Conservation (phyloP, 1,139 yeast genomes). For the Candida sanyaensis region DNA sequence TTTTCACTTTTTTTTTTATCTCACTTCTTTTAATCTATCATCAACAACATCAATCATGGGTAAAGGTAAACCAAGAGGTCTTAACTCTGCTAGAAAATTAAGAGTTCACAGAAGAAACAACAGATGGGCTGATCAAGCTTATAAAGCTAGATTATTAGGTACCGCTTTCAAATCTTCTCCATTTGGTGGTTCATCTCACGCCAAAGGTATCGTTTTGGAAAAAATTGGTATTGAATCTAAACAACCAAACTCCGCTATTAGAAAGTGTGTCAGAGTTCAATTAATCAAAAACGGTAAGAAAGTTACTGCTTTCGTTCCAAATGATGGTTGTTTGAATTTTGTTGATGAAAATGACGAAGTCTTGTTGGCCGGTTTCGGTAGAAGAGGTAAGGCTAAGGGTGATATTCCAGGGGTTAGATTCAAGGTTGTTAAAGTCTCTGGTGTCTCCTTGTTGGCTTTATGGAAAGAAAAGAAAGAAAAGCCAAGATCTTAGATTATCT, state of each 20-base stretch:
- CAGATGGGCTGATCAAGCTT: constrained; percentile 99
- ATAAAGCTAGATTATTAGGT: constrained; percentile 98
- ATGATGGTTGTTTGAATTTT: constrained; percentile 99
- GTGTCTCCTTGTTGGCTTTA: constrained; percentile 99
- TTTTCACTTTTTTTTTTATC: constrained; percentile 4
- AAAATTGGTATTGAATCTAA: constrained; percentile 99
- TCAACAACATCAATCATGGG: constrained; percentile 50
- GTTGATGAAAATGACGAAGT: constrained; percentile 99
- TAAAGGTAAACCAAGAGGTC: constrained; percentile 96
- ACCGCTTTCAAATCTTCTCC: constrained; percentile 99
- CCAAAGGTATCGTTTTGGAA: constrained; percentile 99
- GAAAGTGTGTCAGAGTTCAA: constrained; percentile 99
- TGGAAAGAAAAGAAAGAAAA: constrained; percentile 99
- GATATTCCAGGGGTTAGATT: constrained; percentile 99
- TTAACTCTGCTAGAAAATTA: constrained; percentile 99
- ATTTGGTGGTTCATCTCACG: constrained; percentile 99
- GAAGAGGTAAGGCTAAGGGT: constrained; percentile 99
- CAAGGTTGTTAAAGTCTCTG: constrained; percentile 99
- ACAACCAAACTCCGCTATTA: constrained; percentile 99
- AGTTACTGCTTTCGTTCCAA: constrained; percentile 99
- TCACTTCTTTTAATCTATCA: not conserved
- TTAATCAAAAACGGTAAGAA: constrained; percentile 99
- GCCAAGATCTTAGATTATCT: constrained; percentile 84
- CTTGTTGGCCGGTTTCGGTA: constrained; percentile 99
- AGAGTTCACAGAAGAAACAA: constrained; percentile 99